phyloP scores from a whole-genome alignment of 441 rosid genomes.

The Adansonia grandidieri region DNA sequence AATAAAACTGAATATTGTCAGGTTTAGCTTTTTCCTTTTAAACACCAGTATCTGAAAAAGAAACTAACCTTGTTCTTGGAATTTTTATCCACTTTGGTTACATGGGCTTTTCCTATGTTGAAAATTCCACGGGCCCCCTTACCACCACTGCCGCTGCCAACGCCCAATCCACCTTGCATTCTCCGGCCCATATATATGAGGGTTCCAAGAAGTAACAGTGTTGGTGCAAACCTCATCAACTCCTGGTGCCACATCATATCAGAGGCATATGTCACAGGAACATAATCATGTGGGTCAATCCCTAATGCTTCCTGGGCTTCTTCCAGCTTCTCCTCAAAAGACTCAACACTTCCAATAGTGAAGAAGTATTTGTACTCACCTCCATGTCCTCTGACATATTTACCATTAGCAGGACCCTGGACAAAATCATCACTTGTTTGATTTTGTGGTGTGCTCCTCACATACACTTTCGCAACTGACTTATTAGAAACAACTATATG shows the following conservation, averaged over 20 bases:
- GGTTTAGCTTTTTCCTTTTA: not conserved
- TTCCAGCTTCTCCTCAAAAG: conserved; percentile 75
- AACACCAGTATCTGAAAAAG: not conserved
- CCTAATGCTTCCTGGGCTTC: conserved; percentile 73
- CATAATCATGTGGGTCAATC: conserved; percentile 56
- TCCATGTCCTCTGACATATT: conserved; percentile 43
- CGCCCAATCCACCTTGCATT: conserved; percentile 72
- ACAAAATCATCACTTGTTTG: conserved; percentile 42
- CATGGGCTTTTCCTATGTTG: conserved; percentile 77
- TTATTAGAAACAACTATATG: conserved; percentile 70
- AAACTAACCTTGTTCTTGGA: conserved; percentile 70
- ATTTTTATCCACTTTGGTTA: conserved; percentile 69
- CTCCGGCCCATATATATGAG: conserved; percentile 55
- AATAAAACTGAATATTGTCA: not conserved
- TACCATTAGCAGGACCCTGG: conserved; percentile 40
- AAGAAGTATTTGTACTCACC: conserved; percentile 68
- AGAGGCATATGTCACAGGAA: conserved; percentile 66
- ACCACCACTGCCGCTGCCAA: conserved; percentile 60
- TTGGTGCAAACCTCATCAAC: conserved; percentile 64
- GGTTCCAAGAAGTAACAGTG: conserved; percentile 60
- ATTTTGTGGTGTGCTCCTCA: conserved; percentile 50
- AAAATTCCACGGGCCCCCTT: conserved; percentile 72
- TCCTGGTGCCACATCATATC: conserved; percentile 70
- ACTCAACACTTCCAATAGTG: conserved; percentile 73
- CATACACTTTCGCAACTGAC: conserved; percentile 72